These are phyloP conservation scores for Fusarium domesticum DNA, from an alignment of 2,329 filamentous ascomycete species.

Conservation along the genomic window DNA sequence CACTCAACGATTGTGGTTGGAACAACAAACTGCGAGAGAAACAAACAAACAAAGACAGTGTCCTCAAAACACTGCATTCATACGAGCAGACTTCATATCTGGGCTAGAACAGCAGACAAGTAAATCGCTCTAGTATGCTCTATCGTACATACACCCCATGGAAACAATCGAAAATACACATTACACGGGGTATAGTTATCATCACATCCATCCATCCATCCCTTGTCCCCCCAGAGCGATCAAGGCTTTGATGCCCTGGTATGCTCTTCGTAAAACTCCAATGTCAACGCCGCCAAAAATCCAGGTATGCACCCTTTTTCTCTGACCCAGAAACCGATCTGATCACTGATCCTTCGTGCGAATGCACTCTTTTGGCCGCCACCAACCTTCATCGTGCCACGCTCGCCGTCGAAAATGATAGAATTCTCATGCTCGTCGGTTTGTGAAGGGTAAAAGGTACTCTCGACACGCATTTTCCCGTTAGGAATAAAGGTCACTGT, in stretches of 20 bases:
- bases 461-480: conserved; percentile 89
- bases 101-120: too few relatives aligned
- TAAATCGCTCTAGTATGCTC: too few relatives aligned
- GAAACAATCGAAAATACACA: not conserved
- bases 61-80: too few relatives aligned
- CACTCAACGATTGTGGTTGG: too few relatives aligned
- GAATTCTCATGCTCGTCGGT: conserved; percentile 69
- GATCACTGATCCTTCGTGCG: conserved; percentile 76
- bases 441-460: conserved; percentile 71
- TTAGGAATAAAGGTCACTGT: conserved; percentile 96
- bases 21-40: too few relatives aligned
- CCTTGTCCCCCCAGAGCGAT: not conserved
- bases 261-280: conserved; percentile 86
- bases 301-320: conserved; percentile 91
- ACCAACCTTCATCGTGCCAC: conserved; percentile 96
- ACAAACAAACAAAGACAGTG: too few relatives aligned
- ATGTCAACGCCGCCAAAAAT: conserved; percentile 83
- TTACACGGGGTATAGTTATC: conserved; percentile 25
- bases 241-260: conserved; percentile 22
- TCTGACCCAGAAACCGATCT: conserved; percentile 94
- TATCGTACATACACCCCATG: not conserved
- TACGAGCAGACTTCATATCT: too few relatives aligned
- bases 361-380: conserved; percentile 86
- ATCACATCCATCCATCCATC: conserved; percentile 16
- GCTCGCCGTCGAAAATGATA: conserved; percentile 86